Evolutionary conservation across 306 rosid genomes (phyloP).

Genomic region (Vachellia pachyceras): DNA sequence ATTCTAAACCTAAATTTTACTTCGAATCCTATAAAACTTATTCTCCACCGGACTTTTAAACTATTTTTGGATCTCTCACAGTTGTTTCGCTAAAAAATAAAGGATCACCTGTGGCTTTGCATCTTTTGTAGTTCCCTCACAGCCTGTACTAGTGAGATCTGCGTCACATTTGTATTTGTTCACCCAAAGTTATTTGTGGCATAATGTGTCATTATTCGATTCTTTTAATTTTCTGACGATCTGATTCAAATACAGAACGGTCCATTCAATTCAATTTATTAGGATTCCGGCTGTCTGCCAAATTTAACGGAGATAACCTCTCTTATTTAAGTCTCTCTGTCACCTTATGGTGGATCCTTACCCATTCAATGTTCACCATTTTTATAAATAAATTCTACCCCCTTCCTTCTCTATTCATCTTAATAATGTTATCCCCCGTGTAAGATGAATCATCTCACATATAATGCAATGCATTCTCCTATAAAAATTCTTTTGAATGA

Average conservation of each 20-base stretch:
- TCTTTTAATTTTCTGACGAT: not conserved
- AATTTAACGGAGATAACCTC: conserved; percentile 39
- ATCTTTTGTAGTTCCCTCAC: not conserved
- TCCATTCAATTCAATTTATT: conserved; percentile 43
- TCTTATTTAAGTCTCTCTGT: conserved; percentile 7
- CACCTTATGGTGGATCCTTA: conserved; percentile 20
- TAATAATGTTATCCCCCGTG: not conserved
- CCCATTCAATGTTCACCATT: not conserved
- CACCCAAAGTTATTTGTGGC: not conserved
- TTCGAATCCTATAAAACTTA: too few species aligned
- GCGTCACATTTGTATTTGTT: not conserved
- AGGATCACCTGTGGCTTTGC: not conserved
- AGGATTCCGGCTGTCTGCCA: conserved; percentile 51
- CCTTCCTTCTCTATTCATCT: not conserved
- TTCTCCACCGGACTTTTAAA: too few species aligned
- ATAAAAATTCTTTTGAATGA: too few species aligned
- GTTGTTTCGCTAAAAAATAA: not conserved
- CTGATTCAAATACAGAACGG: not conserved
- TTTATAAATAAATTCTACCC: not conserved
- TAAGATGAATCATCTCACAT: not conserved
- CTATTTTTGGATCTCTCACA: too few species aligned
- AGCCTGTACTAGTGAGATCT: not conserved
- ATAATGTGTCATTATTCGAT: not conserved
- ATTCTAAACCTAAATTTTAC: too few species aligned
- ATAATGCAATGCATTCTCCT: too few species aligned